Conservation (phyloP, 176 grass and related monocot genomes). For the Alopecurus myosuroides region DNA sequence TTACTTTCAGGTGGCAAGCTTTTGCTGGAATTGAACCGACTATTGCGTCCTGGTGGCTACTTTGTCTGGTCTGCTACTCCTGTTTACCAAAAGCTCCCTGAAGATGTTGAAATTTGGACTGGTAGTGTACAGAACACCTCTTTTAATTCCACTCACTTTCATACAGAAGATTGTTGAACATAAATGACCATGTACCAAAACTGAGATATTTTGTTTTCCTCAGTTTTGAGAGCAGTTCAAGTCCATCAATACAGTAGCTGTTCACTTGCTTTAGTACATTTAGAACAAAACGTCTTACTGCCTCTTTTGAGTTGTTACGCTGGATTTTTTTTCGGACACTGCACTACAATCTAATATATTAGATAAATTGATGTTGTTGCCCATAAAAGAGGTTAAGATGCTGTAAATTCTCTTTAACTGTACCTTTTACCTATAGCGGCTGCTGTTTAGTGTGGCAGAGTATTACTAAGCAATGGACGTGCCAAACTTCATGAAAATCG, state of each 20-base stretch:
- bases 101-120: conserved; percentile 92
- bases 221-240: not conserved
- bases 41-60: conserved; percentile 93
- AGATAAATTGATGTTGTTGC: not conserved
- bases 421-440: not conserved
- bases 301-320: not conserved
- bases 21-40: conserved; percentile 89
- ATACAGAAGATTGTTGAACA: not conserved
- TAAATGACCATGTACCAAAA: not conserved
- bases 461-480: not conserved
- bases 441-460: not conserved
- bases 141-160: conserved; percentile 2
- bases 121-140: conserved; percentile 38
- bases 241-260: not conserved
- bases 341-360: not conserved
- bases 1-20: conserved; percentile 78
- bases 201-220: not conserved
- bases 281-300: not conserved
- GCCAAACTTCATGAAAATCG: not conserved
- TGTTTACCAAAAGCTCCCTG: conserved; percentile 83
- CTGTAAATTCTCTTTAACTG: not conserved
- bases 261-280: not conserved
- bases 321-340: not conserved
- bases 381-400: not conserved
- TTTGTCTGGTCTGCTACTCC: conserved; percentile 98